A percentile compares a stretch with the other conserved stretches of the same genome.
Conservation (phyloP, 1,284 basidiomycete species). For the Fomitopsis schrenkii region DNA sequence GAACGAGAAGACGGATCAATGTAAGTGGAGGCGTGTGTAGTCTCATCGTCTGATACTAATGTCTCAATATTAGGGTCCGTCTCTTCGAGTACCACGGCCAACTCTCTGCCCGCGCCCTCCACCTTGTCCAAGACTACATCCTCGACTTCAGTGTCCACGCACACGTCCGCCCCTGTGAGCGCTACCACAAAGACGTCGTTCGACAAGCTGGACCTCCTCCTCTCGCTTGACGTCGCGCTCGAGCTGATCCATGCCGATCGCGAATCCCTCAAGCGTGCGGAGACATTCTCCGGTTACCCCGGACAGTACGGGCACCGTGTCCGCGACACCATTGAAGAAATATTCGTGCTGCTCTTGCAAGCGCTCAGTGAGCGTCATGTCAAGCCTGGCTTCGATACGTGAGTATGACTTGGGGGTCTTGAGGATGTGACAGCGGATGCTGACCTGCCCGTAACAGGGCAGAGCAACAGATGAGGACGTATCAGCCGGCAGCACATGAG, state of each 20-base stretch:
- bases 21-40: conserved; percentile 6
- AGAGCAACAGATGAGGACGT: conserved; percentile 81
- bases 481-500: conserved; percentile 82
- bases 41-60: neutral
- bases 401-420: conserved; percentile 21
- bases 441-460: conserved; percentile 44
- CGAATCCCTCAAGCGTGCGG: conserved; percentile 87
- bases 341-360: conserved; percentile 83
- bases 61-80: conserved; percentile 16
- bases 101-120: neutral
- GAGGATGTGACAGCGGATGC: neutral
- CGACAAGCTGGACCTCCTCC: conserved; percentile 77
- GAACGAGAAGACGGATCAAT: conserved; percentile 17
- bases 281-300: conserved; percentile 86
- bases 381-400: conserved; percentile 81
- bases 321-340: conserved; percentile 86
- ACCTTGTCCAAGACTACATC: conserved; percentile 7
- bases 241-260: conserved; percentile 92
- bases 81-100: conserved; percentile 15
- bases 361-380: conserved; percentile 81
- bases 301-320: conserved; percentile 80
- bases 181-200: conserved; percentile 28
- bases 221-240: conserved; percentile 89
- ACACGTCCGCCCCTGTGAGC: conserved; percentile 13
- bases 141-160: conserved; percentile 16